These are phyloP conservation scores for Phytophthora palmivora DNA, from an alignment of 352 stramenopile genomes.

Conservation along the genomic window DNA sequence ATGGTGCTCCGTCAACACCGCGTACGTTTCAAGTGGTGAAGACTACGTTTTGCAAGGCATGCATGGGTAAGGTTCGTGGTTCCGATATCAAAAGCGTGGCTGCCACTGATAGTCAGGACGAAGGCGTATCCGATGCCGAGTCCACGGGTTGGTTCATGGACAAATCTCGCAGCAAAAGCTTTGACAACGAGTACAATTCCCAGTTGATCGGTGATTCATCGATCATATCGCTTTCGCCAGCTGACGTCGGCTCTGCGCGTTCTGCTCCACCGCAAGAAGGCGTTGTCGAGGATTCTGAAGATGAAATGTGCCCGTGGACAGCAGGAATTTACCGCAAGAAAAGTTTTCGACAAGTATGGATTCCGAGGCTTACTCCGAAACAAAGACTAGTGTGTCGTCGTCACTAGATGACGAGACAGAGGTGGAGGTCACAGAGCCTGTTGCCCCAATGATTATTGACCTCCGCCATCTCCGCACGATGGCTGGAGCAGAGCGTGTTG, in stretches of 20 bases:
- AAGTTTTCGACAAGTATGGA: slow-evolving; percentile 27
- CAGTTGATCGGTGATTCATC: slow-evolving; percentile 18
- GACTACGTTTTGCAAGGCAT: slow-evolving; percentile 66
- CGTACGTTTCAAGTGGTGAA: slow-evolving; percentile 63
- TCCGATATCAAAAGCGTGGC: slow-evolving; percentile 16
- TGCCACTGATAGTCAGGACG: slow-evolving; percentile 39
- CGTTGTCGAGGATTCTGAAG: slow-evolving; percentile 15
- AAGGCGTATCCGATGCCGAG: slow-evolving; percentile 42
- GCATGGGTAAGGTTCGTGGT: slow-evolving; percentile 59
- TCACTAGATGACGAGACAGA: slow-evolving; percentile 31
- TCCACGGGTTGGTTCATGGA: slow-evolving; percentile 35
- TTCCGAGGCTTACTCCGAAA: slow-evolving; percentile 36
- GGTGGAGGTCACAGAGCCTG: slow-evolving; percentile 22
- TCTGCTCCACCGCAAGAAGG: slow-evolving; percentile 10
- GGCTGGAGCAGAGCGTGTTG: slow-evolving; percentile 42
- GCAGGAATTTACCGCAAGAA: slow-evolving; percentile 8
- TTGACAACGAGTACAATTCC: slow-evolving; percentile 26
- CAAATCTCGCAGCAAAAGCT: slow-evolving; percentile 31
- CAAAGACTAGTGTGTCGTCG: slow-evolving; percentile 44
- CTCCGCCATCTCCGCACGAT: slow-evolving; percentile 46
- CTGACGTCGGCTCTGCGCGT: slow-evolving; percentile 9
- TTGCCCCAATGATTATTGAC: slow-evolving; percentile 41
- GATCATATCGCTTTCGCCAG: slow-evolving; percentile 24
- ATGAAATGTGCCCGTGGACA: slow-evolving; percentile 16
- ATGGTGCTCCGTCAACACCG: slow-evolving; percentile 19